Evolutionary conservation across 345 rosid species (phyloP), one percentile per base, ranked within the genome.

Genomic region (Bruguiera parviflora): DNA sequence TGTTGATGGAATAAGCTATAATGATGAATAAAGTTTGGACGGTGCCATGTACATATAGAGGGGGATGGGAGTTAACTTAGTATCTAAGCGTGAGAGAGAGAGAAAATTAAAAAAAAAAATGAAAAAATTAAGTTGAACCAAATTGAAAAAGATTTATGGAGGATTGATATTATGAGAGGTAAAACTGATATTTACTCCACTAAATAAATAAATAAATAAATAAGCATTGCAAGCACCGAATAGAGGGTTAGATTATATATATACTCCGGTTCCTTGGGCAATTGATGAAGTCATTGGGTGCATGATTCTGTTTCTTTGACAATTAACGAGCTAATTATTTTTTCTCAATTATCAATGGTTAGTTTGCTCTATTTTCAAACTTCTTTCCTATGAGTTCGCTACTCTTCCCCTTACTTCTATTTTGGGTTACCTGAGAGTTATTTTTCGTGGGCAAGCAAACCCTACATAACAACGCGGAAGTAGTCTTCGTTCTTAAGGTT

Each of bases 401-500:
- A 35, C 24, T 29, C 53, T 19, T 58, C 24, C 8, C 64, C 62
- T 82, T 77, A 62, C 82, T 86, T 83, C 16, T 58, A 27, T 70
- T 68, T 59, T 53, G 76, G 73, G 79, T 78, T 80, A 75, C 62
- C 57, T 28, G 70, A 67, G 47, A 52, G 67, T 63, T 73, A 71
- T 73, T 72, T 73, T 66, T 18, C 33, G 49, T 25, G 6, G 69
- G 55, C 70, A 78, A 75, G 75, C 68, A 61, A 75, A 71, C 32
- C 4, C 1, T 55, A 64, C 70, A 69, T 15, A 39, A 29, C 27
- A 46, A 32, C 43, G 10, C 11, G 25, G 28, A 28, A 21, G 25
- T 32, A 78, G 39, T 67, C 80, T 81, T 82, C 71, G 67, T 71
- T 70, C 72, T 22, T 71, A 84, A 80, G 87, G 53, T 83, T 83